Evolutionary conservation across 106 monocot species (phyloP), one percentile per base, ranked within the genome.

Genomic region (Allium sativum): DNA sequence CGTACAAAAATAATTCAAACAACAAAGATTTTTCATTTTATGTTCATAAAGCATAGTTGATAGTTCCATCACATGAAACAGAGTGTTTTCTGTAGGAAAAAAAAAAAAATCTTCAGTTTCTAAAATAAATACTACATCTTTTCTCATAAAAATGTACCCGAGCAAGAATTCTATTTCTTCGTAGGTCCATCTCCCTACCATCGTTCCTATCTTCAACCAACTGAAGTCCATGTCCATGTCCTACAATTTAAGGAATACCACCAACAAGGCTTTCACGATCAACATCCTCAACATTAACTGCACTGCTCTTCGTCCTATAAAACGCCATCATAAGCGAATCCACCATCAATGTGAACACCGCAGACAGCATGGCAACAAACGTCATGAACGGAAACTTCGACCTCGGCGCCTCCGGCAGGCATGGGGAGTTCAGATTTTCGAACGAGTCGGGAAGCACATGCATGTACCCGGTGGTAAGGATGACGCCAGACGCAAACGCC

Each of bases 401-500:
- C 88, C 88, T 84, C 0, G 88, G 88, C 19, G 52, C 56, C 19
- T 66, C 45, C 3, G 78, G 74, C 42, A 88, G 56, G 77, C 84
- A 88, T 12, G 81, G 88, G 8, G 84, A 84, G 10, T 8, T 62
- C 20, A 88, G 70, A 64, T 70, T 17, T 10, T 68, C 50, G 67
- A 84, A 84, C 42, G 88, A 72, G 47, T 88, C 84, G 0, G 88
- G 88, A 12, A 84, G 64, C 4, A 88, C 81, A 72, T 88, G 88
- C 76, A 88, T 81, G 73, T 81, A 80, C 0, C 80, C 88, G 0
- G 88, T 88, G 48, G 78, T 77, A 10, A 88, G 78, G 67, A 88
- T 88, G 47, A 88, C 88, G 21, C 88, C 88, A 42, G 88, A 80
- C 12, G 84, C 83, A 64, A 88, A 88, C 15, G 88, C 77, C 59